These are phyloP conservation scores for Dioscorea cayenensis DNA, from an alignment of 116 monocot genomes.

Conservation along the genomic window DNA sequence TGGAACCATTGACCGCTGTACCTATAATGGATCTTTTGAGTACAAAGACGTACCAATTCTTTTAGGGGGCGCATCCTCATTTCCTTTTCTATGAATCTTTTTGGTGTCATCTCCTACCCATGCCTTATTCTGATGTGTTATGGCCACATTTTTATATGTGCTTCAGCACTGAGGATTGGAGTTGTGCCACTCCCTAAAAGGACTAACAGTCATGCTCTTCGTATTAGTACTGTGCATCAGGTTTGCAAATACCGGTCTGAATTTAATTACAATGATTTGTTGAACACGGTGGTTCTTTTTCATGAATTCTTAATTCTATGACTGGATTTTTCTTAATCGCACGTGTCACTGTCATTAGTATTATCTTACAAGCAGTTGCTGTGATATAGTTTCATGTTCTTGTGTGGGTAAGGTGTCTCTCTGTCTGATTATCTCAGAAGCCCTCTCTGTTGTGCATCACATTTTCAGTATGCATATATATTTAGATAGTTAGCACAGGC, in stretches of 20 bases:
- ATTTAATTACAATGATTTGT: neutral
- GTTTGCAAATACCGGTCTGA: slow-evolving; percentile 17
- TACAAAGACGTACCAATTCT: slow-evolving; percentile 75
- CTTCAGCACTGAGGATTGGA: slow-evolving; percentile 67
- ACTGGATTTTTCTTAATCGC: neutral
- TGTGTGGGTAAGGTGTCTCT: too few species aligned
- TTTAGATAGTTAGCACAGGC: too few species aligned
- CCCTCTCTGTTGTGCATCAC: too few species aligned
- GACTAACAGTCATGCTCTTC: slow-evolving; percentile 58
- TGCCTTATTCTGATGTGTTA: neutral
- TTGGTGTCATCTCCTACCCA: neutral
- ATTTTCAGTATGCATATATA: too few species aligned
- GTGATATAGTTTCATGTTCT: too few species aligned
- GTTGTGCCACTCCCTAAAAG: slow-evolving; percentile 81
- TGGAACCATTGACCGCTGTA: slow-evolving; percentile 63
- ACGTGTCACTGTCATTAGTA: too few species aligned
- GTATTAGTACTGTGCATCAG: slow-evolving; percentile 94
- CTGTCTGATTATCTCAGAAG: too few species aligned
- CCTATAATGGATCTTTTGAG: slow-evolving; percentile 72
- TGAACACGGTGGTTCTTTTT: neutral
- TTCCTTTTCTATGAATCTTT: neutral
- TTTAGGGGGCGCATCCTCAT: slow-evolving; percentile 52
- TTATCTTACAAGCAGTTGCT: too few species aligned
- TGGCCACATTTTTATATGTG: neutral
- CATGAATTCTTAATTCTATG: neutral